Base-by-base conservation (phyloP, 495 filamentous ascomycete genomes). In the Sabuloglossum arenarium region DNA sequence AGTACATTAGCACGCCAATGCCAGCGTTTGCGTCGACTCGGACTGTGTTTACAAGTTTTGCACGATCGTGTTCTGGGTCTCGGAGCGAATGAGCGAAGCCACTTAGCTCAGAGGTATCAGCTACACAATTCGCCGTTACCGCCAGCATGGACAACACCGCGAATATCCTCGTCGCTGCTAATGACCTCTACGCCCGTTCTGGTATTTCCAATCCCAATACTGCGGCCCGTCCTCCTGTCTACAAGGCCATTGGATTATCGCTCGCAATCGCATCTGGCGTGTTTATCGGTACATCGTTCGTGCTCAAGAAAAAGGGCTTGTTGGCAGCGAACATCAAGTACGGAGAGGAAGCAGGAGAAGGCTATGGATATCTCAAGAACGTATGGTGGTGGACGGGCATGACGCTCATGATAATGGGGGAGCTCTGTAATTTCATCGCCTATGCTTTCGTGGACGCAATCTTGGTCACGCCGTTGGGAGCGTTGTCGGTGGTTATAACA, bases 371-470 rank as follows among this genome's bases (percentile, higher is more conserved):
- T 66, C 78, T 98, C 62, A 95, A 93, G 75, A 98, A 98, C 65
- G 70, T 74, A 21, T 96, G 76, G 71, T 98, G 91, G 91, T 98
- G 91, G 91, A 66, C 70, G 24, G 91, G 91, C 60, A 98, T 98
- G 93, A 88, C 77, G 21, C 72, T 98, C 64, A 98, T 98, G 91
- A 93, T 97, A 60, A 63, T 97, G 43, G 91, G 91, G 52, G 91
- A 98, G 69, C 79, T 91, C 32, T 94, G 90, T 78, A 98, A 98
- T 68, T 96, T 98, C 63, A 88, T 85, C 56, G 93, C 91, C 24
- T 98, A 98, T 65, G 86, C 87, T 47, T 97, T 98, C 64, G 89
- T 91, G 61, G 91, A 98, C 67, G 91, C 91, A 51, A 95, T 98
- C 62, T 69, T 98, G 59, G 91, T 98, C 49, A 96, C 91, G 6